Evolutionary conservation across 805 yeast species (phyloP).

Genomic region (Candida endomychidarum): DNA sequence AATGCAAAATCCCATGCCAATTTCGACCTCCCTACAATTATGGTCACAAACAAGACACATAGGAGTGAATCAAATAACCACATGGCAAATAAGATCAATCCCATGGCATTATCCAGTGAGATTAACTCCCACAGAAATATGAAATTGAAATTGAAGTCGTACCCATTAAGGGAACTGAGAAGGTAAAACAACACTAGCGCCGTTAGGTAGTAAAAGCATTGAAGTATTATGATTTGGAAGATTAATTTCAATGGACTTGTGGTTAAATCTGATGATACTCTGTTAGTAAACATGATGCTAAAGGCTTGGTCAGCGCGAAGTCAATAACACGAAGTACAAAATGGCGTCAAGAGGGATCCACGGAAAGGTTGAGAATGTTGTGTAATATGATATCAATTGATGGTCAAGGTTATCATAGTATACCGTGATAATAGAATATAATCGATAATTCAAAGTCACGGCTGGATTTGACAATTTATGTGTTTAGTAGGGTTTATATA

Average conservation of each 20-base stretch:
- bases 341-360: no score
- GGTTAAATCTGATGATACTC: constrained; percentile 9
- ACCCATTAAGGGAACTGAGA: constrained; percentile 69
- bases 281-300: constrained; percentile 4
- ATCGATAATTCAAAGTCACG: no score
- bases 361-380: no score
- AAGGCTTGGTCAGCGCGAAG: neutral
- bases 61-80: constrained; percentile 86
- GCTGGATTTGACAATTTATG: no score
- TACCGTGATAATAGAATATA: no score
- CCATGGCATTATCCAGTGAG: constrained; percentile 73
- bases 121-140: constrained; percentile 79
- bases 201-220: constrained; percentile 71
- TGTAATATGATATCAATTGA: no score
- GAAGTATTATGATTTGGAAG: constrained; percentile 74
- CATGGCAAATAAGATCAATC: constrained; percentile 66
- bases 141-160: constrained; percentile 65
- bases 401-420: no score
- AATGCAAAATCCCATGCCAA: constrained; percentile 95
- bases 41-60: constrained; percentile 79
- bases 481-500: no score
- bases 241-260: constrained; percentile 34
- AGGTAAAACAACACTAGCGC: constrained; percentile 67
- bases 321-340: no score
- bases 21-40: constrained; percentile 89